Conservation (phyloP, 306 rosid genomes). For the peach (Prunus persica) region Prunus_persica_NCBIv2 NC_034012.1:16766501-16767000, state of each 20-base stretch:
- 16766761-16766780: background rate
- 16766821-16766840: background rate
- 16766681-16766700: too few relatives aligned
- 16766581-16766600: too few relatives aligned
- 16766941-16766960: constrained; percentile 66
- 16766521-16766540: too few relatives aligned
- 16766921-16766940: constrained; percentile 53
- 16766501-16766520: too few relatives aligned
- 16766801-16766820: constrained; percentile 3
- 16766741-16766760: background rate
- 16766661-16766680: too few relatives aligned
- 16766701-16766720: too few relatives aligned
- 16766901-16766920: background rate
- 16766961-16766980: constrained; percentile 52
- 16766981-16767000: constrained; percentile 50
- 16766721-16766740: background rate
- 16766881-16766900: background rate
- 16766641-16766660: too few relatives aligned
- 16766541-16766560: too few relatives aligned
- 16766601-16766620: too few relatives aligned
- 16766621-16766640: too few relatives aligned
- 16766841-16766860: constrained; percentile 23
- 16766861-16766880: constrained; percentile 17
- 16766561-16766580: too few relatives aligned
- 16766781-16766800: constrained; percentile 3